These are phyloP conservation scores for Talaromyces sp. DNA, from an alignment of 2,329 filamentous ascomycete genomes.

Conservation along the genomic window DNA sequence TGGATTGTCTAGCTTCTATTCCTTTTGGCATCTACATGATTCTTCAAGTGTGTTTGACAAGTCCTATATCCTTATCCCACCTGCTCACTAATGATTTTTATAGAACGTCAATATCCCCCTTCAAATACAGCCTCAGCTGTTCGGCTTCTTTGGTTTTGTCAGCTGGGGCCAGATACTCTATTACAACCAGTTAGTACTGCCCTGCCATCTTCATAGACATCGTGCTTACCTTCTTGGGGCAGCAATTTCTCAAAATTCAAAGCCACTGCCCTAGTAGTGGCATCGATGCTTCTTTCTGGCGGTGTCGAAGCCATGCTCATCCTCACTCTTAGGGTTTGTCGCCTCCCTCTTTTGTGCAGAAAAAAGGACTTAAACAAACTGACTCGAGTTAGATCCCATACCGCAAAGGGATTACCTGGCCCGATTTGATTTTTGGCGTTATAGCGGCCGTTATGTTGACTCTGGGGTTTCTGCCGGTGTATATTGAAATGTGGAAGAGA, in stretches of 20 bases:
- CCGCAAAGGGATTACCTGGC: conserved; percentile 47
- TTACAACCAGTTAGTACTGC: conserved; percentile 41
- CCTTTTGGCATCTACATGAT: conserved; percentile 51
- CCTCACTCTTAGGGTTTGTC: conserved; percentile 48
- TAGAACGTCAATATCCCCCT: conserved; percentile 52
- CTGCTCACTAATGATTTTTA: background rate
- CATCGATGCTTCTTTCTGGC: conserved; percentile 42
- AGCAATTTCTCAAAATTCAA: conserved; percentile 41
- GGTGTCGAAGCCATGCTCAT: conserved; percentile 54
- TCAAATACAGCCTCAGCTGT: conserved; percentile 52
- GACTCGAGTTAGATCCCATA: conserved; percentile 45
- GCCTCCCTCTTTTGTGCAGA: background rate
- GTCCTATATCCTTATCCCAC: background rate
- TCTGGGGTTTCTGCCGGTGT: conserved; percentile 54
- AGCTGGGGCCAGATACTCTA: conserved; percentile 50
- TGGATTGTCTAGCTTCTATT: conserved; percentile 28
- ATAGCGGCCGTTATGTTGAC: conserved; percentile 54
- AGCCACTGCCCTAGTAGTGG: conserved; percentile 37
- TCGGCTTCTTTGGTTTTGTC: conserved; percentile 45
- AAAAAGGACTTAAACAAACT: background rate
- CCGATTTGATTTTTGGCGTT: conserved; percentile 53
- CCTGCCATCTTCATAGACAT: background rate
- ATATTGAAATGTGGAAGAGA: conserved; percentile 58
- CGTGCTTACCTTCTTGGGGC: background rate
- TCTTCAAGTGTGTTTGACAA: conserved; percentile 34